Conservation (phyloP, 257 asterid species). For the Gentiana macrophylla region DNA sequence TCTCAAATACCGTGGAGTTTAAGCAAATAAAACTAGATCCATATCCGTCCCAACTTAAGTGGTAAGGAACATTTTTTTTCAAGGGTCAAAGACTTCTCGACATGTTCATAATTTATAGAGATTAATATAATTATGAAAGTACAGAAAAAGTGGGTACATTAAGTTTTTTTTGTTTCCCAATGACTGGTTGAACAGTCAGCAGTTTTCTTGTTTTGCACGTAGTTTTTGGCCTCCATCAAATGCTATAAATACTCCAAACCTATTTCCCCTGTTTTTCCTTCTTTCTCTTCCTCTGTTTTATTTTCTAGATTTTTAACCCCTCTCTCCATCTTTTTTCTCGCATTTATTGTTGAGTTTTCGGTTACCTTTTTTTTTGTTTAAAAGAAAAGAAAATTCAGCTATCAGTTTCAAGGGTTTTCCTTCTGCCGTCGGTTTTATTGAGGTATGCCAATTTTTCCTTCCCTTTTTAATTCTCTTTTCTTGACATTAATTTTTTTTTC, state of each 20-base stretch:
- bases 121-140: no score
- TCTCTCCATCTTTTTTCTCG: constrained; percentile 13
- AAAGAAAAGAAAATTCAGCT: no score
- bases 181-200: constrained; percentile 15
- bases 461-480: constrained; percentile 12
- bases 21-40: no score
- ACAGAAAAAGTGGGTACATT: background rate
- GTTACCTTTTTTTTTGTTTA: constrained; percentile 27
- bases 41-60: no score
- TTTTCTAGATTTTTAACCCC: constrained; percentile 8
- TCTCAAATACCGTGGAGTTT: no score
- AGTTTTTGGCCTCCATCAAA: constrained; percentile 28
- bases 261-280: constrained; percentile 11
- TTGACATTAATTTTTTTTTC: constrained; percentile 8
- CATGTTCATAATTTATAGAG: no score
- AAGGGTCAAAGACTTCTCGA: no score
- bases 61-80: no score
- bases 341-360: background rate
- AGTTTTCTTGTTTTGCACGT: constrained; percentile 69
- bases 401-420: background rate
- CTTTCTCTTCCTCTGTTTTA: constrained; percentile 15
- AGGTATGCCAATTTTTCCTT: constrained; percentile 9
- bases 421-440: constrained; percentile 1
- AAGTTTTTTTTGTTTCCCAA: constrained; percentile 15
- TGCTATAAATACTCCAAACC: constrained; percentile 38